These are phyloP conservation scores for Neurospora discreta DNA, from an alignment of 495 filamentous ascomycete species.

Conservation along the genomic window DNA sequence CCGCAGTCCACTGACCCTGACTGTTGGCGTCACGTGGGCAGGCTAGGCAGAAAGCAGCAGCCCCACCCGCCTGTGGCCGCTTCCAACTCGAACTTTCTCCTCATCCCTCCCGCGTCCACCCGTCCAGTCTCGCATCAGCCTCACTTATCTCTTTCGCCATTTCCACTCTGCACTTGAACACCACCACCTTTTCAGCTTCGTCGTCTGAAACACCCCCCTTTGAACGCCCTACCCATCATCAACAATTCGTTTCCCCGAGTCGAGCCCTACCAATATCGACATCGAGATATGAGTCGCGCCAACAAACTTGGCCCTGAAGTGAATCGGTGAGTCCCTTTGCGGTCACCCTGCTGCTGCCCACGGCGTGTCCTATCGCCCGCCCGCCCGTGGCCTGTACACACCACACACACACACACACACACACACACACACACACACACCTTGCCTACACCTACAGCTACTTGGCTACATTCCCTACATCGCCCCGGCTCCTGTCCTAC, in stretches of 20 bases:
- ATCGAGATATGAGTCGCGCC: slow-evolving; percentile 65
- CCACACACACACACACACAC: background rate
- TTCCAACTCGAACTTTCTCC: slow-evolving; percentile 24
- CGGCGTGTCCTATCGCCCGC: background rate
- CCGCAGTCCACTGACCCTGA: background rate
- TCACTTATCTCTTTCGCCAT: slow-evolving; percentile 7
- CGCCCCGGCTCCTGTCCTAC: background rate
- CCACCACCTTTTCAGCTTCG: background rate
- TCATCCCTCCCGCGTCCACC: slow-evolving; percentile 22
- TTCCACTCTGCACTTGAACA: slow-evolving; percentile 3
- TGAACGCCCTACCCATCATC: slow-evolving; percentile 9
- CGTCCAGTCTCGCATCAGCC: slow-evolving; percentile 17
- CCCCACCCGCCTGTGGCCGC: slow-evolving; percentile 8
- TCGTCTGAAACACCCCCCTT: background rate
- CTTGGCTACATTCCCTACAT: background rate
- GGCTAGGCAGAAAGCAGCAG: slow-evolving; percentile 8
- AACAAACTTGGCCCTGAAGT: slow-evolving; percentile 92
- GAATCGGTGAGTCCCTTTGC: slow-evolving; percentile 58
- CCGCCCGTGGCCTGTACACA: background rate
- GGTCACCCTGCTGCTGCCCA: background rate
- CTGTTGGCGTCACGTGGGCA: slow-evolving; percentile 17
- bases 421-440: background rate
- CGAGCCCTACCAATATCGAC: slow-evolving; percentile 16
- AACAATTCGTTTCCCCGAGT: slow-evolving; percentile 11
- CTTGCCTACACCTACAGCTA: background rate